Percentiles rank a stretch among this genome's conserved stretches.
These are phyloP conservation scores for Quambalaria eucalypti DNA, from an alignment of 1,284 basidiomycete species.

Conservation along the genomic window DNA sequence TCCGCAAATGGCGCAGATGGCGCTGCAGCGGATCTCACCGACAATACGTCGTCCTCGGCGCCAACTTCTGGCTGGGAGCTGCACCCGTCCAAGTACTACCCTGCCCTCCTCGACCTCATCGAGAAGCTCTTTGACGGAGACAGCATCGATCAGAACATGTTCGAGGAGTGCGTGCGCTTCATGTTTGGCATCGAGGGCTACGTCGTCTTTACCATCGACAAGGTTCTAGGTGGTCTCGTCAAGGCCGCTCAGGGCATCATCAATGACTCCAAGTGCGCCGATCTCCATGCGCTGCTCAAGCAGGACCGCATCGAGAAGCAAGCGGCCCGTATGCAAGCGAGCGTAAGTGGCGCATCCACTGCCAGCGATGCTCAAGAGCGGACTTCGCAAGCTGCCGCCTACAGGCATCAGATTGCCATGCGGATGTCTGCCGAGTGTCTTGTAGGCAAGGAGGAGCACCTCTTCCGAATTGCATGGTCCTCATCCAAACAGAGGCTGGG, in stretches of 20 bases:
- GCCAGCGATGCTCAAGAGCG: background rate
- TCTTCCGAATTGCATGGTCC: slow-evolving; percentile 88
- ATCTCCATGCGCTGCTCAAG: slow-evolving; percentile 69
- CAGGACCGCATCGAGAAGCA: too few species aligned
- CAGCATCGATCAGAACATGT: slow-evolving; percentile 52
- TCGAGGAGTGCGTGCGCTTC: slow-evolving; percentile 90
- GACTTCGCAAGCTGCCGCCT: slow-evolving; percentile 49
- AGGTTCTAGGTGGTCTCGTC: slow-evolving; percentile 60
- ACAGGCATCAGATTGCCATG: slow-evolving; percentile 75
- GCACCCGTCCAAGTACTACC: slow-evolving; percentile 59
- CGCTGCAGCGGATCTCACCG: slow-evolving; percentile 1
- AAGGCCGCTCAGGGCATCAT: slow-evolving; percentile 61
- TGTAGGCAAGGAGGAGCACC: slow-evolving; percentile 76
- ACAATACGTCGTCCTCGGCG: slow-evolving; percentile 8
- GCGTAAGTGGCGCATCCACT: background rate
- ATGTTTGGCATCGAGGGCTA: slow-evolving; percentile 95
- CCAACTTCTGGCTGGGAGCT: slow-evolving; percentile 20
- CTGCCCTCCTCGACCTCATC: slow-evolving; percentile 79
- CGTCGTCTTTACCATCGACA: slow-evolving; percentile 86
- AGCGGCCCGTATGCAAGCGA: slow-evolving; percentile 1
- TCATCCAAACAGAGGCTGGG: slow-evolving; percentile 58
- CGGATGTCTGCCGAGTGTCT: slow-evolving; percentile 73
- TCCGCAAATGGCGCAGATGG: slow-evolving; percentile 8
- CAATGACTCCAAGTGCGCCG: slow-evolving; percentile 71
- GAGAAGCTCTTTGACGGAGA: slow-evolving; percentile 89